phyloP scores from a whole-genome alignment of 805 yeast species.

The Wickerhamomyces chaumierensis region DNA sequence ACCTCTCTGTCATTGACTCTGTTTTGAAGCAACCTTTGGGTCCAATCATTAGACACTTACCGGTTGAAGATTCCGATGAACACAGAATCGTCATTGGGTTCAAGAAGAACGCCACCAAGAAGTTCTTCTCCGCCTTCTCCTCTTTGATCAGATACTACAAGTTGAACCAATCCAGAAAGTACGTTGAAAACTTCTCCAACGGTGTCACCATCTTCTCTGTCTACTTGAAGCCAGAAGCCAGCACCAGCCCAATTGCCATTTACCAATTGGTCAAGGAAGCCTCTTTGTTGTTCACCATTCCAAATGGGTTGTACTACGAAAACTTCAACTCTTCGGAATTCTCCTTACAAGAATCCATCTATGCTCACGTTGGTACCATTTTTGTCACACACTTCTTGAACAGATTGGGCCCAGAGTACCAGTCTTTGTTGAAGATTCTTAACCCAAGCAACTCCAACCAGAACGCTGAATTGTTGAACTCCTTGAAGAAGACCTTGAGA shows the following conservation, averaged over 20 bases:
- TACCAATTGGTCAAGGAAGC: conserved; percentile 91
- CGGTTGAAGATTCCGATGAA: conserved; percentile 71
- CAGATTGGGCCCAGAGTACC: conserved; percentile 85
- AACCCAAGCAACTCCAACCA: conserved; percentile 49
- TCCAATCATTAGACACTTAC: conserved; percentile 82
- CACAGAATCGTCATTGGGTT: conserved; percentile 83
- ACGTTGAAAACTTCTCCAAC: conserved; percentile 87
- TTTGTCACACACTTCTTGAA: conserved; percentile 92
- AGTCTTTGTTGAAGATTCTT: conserved; percentile 51
- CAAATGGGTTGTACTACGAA: conserved; percentile 70
- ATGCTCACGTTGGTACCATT: conserved; percentile 87
- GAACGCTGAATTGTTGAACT: conserved; percentile 62
- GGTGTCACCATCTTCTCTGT: conserved; percentile 80
- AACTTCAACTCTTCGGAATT: conserved; percentile 64
- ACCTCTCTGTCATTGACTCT: conserved; percentile 58
- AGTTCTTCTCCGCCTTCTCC: conserved; percentile 77
- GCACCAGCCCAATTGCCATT: conserved; percentile 51
- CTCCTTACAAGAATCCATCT: conserved; percentile 88
- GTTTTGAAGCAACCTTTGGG: conserved; percentile 65
- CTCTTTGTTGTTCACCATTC: conserved; percentile 82
- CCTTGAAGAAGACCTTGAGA: conserved; percentile 80
- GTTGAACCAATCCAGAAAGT: conserved; percentile 74
- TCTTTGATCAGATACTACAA: conserved; percentile 85
- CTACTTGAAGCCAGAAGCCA: conserved; percentile 59
- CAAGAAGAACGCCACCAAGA: conserved; percentile 73